Base-by-base conservation (phyloP, 768 basidiomycete species). In the Collybia nuda region DNA sequence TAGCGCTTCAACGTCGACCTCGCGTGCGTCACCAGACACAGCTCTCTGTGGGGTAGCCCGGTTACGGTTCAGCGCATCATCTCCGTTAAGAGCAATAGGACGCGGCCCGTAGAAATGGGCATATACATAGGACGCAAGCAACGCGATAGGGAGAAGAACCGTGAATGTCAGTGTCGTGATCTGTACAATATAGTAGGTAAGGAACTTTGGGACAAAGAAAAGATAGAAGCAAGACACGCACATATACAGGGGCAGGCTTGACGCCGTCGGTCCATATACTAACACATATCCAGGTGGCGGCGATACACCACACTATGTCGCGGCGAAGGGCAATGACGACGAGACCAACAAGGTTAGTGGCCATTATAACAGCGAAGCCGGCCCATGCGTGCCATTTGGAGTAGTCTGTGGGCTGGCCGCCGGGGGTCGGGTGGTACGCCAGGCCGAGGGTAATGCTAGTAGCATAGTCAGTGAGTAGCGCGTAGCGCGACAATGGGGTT, bases 261-360 rank as follows among this genome's bases (percentile, higher is more conserved):
- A 85, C 86, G 22, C 71, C 61, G 3, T 73, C 68, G 19, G 67
- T 64, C 84, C 85, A 88, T 4, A 91, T 69, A 56, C 82, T 81
- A 18, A 84, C 71, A 52, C 82, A 82, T 18, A 88, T 76, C 89
- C 89, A 92, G 0, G 81, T 84, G 0, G 87, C 84, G 0, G 85
- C 85, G 12, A 85, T 72, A 29, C 84, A 82, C 86, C 87, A 90
- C 0, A 90, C 85, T 43, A 91, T 67, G 57, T 92, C 90, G 2
- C 78, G 70, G 1, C 83, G 72, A 1, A 79, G n/a, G 2, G 77
- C 58, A 32, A 90, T 64, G 24, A 88, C 76, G 29, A 83, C 28
- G 0, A 88, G 58, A 2, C 80, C 80, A 52, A 81, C 49, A 38
- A 81, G 32, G 62, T 95, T 92, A 3, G 84, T 81, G 6, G 74